Evolutionary conservation across 305 asterid genomes (phyloP).

Genomic region (Solanum hybrid): DNA sequence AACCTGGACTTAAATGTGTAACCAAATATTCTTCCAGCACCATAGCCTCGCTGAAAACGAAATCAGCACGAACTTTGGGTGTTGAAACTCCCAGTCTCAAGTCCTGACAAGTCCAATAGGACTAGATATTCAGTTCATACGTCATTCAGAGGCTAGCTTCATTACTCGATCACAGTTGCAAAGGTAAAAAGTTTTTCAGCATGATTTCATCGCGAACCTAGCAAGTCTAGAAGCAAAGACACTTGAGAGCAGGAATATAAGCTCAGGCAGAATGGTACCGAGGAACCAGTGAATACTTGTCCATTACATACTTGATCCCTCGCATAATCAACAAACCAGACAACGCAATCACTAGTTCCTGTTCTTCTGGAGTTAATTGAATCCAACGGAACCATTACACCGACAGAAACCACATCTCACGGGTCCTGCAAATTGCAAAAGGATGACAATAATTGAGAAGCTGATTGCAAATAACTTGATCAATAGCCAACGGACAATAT

Average conservation of each 20-base stretch:
- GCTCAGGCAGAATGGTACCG: too few relatives aligned
- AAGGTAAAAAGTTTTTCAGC: not conserved
- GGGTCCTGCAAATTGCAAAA: constrained; percentile 8
- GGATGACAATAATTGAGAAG: not conserved
- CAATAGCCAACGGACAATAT: too few relatives aligned
- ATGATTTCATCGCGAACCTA: not conserved
- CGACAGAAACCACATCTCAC: too few relatives aligned
- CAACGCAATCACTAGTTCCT: too few relatives aligned
- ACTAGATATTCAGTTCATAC: not conserved
- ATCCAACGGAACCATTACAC: not conserved
- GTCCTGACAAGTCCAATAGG: not conserved
- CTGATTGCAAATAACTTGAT: not conserved
- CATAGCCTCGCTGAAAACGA: not conserved
- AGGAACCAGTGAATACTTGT: not conserved
- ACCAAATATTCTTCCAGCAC: not conserved
- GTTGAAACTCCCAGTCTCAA: not conserved
- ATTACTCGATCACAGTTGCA: too few relatives aligned
- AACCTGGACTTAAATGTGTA: not conserved
- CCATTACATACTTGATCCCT: not conserved
- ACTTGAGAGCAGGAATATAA: too few relatives aligned
- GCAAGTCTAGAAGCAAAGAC: not conserved
- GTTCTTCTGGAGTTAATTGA: not conserved
- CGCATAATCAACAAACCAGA: not conserved
- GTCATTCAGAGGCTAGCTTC: too few relatives aligned
- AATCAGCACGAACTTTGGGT: not conserved